phyloP scores from a whole-genome alignment of 805 yeast species.

The Komagataella ulmi region DNA sequence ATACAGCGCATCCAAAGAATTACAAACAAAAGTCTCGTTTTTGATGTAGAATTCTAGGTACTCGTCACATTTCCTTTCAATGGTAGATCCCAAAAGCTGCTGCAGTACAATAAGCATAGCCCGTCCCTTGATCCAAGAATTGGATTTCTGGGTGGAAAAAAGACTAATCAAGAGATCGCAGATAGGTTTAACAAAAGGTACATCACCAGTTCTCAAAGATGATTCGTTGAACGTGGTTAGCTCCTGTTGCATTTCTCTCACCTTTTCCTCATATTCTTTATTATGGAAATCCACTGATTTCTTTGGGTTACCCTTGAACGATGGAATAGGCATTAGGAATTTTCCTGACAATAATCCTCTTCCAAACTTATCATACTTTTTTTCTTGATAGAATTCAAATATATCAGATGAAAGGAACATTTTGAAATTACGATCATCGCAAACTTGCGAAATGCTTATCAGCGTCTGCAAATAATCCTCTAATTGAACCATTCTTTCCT shows the following conservation, averaged over 20 bases:
- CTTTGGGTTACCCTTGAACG: neutral
- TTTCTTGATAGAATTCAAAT: constrained; percentile 21
- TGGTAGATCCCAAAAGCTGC: constrained; percentile 77
- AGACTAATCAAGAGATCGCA: constrained; percentile 62
- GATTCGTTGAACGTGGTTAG: constrained; percentile 36
- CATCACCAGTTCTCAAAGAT: constrained; percentile 10
- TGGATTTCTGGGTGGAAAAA: constrained; percentile 44
- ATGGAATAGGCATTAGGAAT: neutral
- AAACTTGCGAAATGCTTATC: constrained; percentile 51
- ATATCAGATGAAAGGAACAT: constrained; percentile 66
- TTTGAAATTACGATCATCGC: constrained; percentile 61
- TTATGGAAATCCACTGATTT: neutral
- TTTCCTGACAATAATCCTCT: neutral
- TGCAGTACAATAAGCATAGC: constrained; percentile 74
- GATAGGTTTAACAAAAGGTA: constrained; percentile 65
- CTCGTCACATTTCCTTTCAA: constrained; percentile 48
- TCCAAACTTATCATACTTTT: neutral
- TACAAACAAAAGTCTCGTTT: constrained; percentile 32
- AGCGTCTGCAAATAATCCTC: constrained; percentile 49
- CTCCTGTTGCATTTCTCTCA: constrained; percentile 40
- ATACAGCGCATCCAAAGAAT: constrained; percentile 17
- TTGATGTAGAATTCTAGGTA: constrained; percentile 21
- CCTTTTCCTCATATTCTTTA: constrained; percentile 3
- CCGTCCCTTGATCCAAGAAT: constrained; percentile 74
- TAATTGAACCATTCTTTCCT: constrained; percentile 45